Evolutionary conservation across 805 yeast genomes (phyloP).

Genomic region (Saccharomyces cerevisiae): DNA sequence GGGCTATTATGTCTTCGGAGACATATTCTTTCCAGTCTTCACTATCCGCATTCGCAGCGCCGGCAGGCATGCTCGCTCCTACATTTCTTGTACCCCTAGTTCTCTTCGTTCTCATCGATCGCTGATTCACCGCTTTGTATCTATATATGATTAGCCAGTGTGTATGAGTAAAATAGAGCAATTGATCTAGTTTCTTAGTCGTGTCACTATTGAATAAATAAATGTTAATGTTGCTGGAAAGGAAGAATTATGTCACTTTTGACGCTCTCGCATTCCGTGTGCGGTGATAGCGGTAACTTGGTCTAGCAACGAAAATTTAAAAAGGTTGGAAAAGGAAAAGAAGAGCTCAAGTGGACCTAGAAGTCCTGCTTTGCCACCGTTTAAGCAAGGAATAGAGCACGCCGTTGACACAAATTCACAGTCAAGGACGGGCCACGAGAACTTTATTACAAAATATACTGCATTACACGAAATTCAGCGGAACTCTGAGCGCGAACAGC

Average conservation of each 20-base stretch:
- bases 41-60: constrained; percentile 1
- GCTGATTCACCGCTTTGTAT: neutral
- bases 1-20: constrained; percentile 16
- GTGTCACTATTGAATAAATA: neutral
- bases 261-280: neutral
- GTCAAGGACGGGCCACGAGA: neutral
- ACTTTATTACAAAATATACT: neutral
- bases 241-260: neutral
- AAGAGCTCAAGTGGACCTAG: neutral
- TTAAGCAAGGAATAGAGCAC: neutral
- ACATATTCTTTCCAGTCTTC: constrained; percentile 20
- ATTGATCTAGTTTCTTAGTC: neutral
- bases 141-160: neutral
- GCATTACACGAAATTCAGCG: neutral
- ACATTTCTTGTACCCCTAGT: neutral
- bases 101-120: neutral
- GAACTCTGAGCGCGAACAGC: neutral
- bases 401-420: neutral
- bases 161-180: neutral
- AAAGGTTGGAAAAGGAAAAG: neutral
- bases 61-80: neutral
- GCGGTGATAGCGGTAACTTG: neutral
- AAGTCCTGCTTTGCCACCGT: neutral
- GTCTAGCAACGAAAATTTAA: neutral
- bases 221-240: neutral